Conservation (phyloP, 2,329 filamentous ascomycete genomes). For the Ophiostoma pallidulum region DNA sequence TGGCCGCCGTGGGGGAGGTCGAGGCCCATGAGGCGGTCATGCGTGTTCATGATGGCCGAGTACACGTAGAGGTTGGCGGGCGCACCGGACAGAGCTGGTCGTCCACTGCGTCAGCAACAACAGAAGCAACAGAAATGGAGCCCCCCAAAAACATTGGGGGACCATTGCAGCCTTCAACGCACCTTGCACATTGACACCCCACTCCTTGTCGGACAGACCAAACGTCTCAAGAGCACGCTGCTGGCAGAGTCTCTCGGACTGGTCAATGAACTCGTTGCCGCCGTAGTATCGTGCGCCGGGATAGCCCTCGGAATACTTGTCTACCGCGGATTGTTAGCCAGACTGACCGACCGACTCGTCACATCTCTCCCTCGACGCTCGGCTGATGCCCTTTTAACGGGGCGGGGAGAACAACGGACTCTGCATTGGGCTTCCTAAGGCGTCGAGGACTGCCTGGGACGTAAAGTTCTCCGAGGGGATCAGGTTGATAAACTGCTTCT, state of each 20-base stretch:
- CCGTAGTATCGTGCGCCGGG: conserved; percentile 94
- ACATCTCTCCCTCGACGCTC: neutral
- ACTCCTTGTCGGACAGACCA: conserved; percentile 71
- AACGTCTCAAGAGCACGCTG: conserved; percentile 82
- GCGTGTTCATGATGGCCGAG: conserved; percentile 81
- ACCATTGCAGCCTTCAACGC: no score
- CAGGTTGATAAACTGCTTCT: conserved; percentile 97
- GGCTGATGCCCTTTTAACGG: neutral
- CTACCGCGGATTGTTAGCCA: conserved; percentile 30
- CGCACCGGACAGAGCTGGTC: conserved; percentile 65
- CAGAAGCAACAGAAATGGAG: no score
- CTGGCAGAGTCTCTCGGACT: conserved; percentile 82
- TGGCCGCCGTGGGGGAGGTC: conserved; percentile 95
- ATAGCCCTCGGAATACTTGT: conserved; percentile 98
- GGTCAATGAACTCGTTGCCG: conserved; percentile 92
- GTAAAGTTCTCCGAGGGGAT: conserved; percentile 96
- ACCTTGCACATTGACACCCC: conserved; percentile 96
- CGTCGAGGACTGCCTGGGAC: conserved; percentile 84
- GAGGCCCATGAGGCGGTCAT: conserved; percentile 93
- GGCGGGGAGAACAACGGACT: conserved; percentile 44
- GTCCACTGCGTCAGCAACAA: no score
- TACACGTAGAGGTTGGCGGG: conserved; percentile 85
- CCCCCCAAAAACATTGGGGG: no score
- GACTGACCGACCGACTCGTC: neutral
- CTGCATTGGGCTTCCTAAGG: conserved; percentile 88